These are phyloP conservation scores for Candida ulmi DNA, from an alignment of 805 yeast genomes.

Conservation along the genomic window DNA sequence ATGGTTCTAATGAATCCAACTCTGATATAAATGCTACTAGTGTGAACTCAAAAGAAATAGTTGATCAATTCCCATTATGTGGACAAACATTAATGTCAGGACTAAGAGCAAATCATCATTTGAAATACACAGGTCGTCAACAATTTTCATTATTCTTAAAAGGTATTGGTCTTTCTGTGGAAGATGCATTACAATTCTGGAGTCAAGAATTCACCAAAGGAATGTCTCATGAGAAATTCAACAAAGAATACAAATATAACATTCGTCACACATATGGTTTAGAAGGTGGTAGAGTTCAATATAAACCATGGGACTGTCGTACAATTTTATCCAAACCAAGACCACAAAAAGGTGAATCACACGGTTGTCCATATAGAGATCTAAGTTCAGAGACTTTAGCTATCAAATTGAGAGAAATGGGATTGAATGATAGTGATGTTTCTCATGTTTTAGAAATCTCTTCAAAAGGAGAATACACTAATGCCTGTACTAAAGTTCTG, in stretches of 20 bases:
- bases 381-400: constrained; percentile 59
- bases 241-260: constrained; percentile 84
- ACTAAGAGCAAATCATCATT: constrained; percentile 58
- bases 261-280: constrained; percentile 87
- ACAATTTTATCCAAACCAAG: constrained; percentile 68
- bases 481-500: constrained; percentile 87
- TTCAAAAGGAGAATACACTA: constrained; percentile 64
- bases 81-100: constrained; percentile 60
- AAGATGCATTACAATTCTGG: constrained; percentile 89
- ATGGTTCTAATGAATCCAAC: constrained; percentile 16
- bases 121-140: constrained; percentile 78
- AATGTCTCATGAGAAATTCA: constrained; percentile 67
- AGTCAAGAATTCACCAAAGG: constrained; percentile 59
- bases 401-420: constrained; percentile 53
- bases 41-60: constrained; percentile 48
- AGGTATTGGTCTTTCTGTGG: constrained; percentile 82
- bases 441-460: constrained; percentile 63
- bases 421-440: constrained; percentile 54
- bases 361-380: constrained; percentile 93
- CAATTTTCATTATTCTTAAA: constrained; percentile 82
- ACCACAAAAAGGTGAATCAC: constrained; percentile 63
- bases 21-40: constrained; percentile 55
- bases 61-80: constrained; percentile 77
- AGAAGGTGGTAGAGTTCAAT: constrained; percentile 84
- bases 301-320: constrained; percentile 81